Evolutionary conservation across 2,329 filamentous ascomycete genomes (phyloP), one percentile per base, ranked within the genome.

Genomic region (Rhynchosporium secalis): DNA sequence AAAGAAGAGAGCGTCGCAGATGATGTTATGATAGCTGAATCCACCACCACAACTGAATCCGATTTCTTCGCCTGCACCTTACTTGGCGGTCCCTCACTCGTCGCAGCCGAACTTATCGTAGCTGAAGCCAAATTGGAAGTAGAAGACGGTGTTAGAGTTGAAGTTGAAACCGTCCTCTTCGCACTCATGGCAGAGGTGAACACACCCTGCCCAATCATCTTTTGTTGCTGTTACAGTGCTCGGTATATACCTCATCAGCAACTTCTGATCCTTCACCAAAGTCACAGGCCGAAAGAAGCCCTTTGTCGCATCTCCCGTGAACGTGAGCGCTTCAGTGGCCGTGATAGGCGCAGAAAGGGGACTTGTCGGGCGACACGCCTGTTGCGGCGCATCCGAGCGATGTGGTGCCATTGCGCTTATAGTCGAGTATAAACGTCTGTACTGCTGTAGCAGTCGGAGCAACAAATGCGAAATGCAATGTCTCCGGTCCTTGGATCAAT

Each of bases 401-500:
- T 13, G 64, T 66, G 5, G 45, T 63, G 5, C 58, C 54, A 4
- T 31, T 31, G 13, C 60, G 58, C 2, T 26, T n/a, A 33, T 61
- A 63, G n/a, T 40, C 61, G 6, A 63, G 31, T 38, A 62, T 66
- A n/a, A 47, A 47, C 29, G 33, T 58, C 48, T 58, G 38, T 60
- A 9, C 54, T 15, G 38, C 56, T 28, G 49, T 13, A n/a, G 46
- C 31, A 12, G 55, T 41, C 15, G 64, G 55, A 13, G 63, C 58
- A 20, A 58, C 58, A 46, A 69, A 62, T 4, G 60, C 62, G 29
- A 64, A 65, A 43, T 60, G 52, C 13, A 65, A 43, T 2, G 66
- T 69, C 5, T 33, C 43, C 7, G 64, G 62, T 3, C 66, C 66
- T 47, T 69, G 59, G n/a, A 61, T 63, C 46, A 69, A n/a, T 3